Conservation (phyloP, 495 filamentous ascomycete species). For the Clavariopsis aquatica region DNA sequence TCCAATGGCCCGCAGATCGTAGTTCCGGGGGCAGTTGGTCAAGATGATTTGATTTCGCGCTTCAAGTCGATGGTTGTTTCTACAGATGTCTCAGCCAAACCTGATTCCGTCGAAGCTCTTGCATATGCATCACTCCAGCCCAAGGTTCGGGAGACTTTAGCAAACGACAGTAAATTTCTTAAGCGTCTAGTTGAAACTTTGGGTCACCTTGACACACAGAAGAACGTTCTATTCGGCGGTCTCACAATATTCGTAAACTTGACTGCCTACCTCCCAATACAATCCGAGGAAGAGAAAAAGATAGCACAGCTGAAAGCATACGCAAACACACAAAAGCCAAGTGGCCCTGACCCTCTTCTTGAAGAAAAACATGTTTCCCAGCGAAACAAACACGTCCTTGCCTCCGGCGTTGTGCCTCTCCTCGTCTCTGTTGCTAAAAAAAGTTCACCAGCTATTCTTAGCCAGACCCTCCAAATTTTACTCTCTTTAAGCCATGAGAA, state of each 20-base stretch:
- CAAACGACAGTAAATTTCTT: slow-evolving; percentile 65
- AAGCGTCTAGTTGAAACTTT: slow-evolving; percentile 65
- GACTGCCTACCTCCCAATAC: slow-evolving; percentile 73
- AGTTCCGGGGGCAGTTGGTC: slow-evolving; percentile 23
- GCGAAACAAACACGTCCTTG: slow-evolving; percentile 75
- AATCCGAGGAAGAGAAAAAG: slow-evolving; percentile 88
- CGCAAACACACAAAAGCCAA: slow-evolving; percentile 72
- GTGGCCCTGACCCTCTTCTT: slow-evolving; percentile 66
- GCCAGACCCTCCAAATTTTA: slow-evolving; percentile 72
- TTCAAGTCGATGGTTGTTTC: slow-evolving; percentile 76
- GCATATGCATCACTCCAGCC: slow-evolving; percentile 86
- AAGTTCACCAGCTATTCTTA: slow-evolving; percentile 60
- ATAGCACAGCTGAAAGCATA: slow-evolving; percentile 90
- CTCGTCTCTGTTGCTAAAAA: slow-evolving; percentile 71
- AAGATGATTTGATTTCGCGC: slow-evolving; percentile 66
- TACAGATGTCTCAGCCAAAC: slow-evolving; percentile 56
- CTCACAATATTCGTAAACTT: slow-evolving; percentile 82
- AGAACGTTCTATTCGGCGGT: slow-evolving; percentile 77
- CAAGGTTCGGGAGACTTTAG: slow-evolving; percentile 76
- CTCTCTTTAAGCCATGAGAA: slow-evolving; percentile 69
- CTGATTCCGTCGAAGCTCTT: slow-evolving; percentile 84
- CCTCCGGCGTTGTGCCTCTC: slow-evolving; percentile 70
- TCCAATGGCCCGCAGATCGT: slow-evolving; percentile 26
- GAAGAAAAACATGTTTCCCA: slow-evolving; percentile 71
- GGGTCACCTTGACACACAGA: slow-evolving; percentile 59